Percentiles rank a stretch among this genome's conserved stretches.
Evolutionary conservation across 2,329 filamentous ascomycete genomes (phyloP).

Genomic region (Epichloe glyceriae): DNA sequence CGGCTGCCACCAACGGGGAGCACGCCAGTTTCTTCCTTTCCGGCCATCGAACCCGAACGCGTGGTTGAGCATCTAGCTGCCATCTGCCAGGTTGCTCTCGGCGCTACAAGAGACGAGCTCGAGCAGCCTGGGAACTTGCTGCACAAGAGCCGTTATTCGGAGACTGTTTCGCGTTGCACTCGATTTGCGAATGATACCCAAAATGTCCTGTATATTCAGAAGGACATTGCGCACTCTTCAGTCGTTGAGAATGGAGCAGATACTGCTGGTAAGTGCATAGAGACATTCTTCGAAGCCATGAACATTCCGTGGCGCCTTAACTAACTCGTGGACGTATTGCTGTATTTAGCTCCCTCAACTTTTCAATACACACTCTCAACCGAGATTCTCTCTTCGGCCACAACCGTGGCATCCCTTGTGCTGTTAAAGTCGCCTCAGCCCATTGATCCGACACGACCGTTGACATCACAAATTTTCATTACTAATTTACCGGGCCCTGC

Average conservation of each 20-base stretch:
- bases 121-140: constrained; percentile 72
- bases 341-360: constrained; percentile 26
- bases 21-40: constrained; percentile 32
- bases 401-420: constrained; percentile 75
- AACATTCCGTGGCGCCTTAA: not conserved
- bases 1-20: constrained; percentile 28
- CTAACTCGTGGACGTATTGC: not conserved
- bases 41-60: constrained; percentile 50
- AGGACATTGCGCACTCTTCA: constrained; percentile 52
- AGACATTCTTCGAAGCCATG: too few species aligned
- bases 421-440: constrained; percentile 82
- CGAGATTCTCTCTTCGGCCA: constrained; percentile 66
- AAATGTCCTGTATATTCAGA: constrained; percentile 80
- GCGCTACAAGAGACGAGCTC: constrained; percentile 65
- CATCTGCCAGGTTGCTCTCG: constrained; percentile 60
- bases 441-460: constrained; percentile 69
- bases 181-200: constrained; percentile 84
- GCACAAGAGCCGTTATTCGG: constrained; percentile 54
- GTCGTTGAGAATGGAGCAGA: constrained; percentile 36
- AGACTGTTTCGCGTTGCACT: constrained; percentile 76
- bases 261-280: constrained; percentile 26
- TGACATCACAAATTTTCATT: constrained; percentile 82
- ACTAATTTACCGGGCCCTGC: constrained; percentile 81
- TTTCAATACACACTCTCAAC: constrained; percentile 71
- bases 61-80: constrained; percentile 60